These are phyloP conservation scores for Scenedesmus sp. DNA, from an alignment of 163 green algal species.

Conservation along the genomic window DNA sequence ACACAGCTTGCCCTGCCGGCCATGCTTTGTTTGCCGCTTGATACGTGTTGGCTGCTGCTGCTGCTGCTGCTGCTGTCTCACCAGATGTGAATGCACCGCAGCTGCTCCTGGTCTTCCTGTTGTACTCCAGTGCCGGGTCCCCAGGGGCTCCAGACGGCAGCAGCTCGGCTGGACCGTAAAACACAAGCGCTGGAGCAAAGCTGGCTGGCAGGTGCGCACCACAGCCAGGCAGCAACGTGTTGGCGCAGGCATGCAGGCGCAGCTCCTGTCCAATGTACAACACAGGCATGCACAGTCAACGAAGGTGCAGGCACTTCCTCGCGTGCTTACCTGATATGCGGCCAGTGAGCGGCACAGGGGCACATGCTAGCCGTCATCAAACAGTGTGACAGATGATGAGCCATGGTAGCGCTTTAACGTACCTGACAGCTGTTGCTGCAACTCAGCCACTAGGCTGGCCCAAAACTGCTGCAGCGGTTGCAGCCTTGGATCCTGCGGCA, in stretches of 20 bases:
- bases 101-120: not conserved
- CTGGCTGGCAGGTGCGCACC: not conserved
- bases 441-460: not conserved
- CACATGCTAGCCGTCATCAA: too few relatives aligned
- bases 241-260: too few relatives aligned
- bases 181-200: constrained; percentile 35
- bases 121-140: constrained; percentile 42
- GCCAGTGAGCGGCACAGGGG: too few relatives aligned
- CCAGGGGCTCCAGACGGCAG: constrained; percentile 36
- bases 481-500: constrained; percentile 14
- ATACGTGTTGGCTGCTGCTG: too few relatives aligned
- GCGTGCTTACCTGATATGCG: too few relatives aligned
- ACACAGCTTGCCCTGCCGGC: too few relatives aligned
- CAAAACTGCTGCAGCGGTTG: constrained; percentile 38
- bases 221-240: not conserved
- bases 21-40: too few relatives aligned
- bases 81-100: constrained; percentile 36
- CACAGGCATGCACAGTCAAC: not conserved
- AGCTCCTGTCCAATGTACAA: too few relatives aligned
- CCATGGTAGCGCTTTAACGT: too few relatives aligned
- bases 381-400: not conserved
- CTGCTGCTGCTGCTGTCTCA: not conserved
- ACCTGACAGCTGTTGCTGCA: constrained; percentile 52
- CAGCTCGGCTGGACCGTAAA: constrained; percentile 34
- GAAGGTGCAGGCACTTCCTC: too few relatives aligned